phyloP scores from a whole-genome alignment of 2,329 filamentous ascomycete genomes.

The Chrysosphaeria jannelii region DNA sequence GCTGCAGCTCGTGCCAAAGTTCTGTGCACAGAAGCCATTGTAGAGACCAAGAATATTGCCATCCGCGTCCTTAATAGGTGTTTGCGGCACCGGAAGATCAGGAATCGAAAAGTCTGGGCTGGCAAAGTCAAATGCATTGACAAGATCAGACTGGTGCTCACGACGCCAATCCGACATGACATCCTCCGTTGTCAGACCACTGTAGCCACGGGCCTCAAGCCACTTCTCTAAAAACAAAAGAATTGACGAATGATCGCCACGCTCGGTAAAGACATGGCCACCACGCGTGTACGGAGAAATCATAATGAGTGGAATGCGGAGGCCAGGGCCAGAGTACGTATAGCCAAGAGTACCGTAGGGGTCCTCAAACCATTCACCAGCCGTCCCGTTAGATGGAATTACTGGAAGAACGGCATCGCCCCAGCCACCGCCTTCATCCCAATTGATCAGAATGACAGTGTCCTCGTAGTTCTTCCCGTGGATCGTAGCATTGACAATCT shows the following conservation, averaged over 20 bases:
- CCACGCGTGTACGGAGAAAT: conserved; percentile 24
- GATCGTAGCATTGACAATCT: conserved; percentile 18
- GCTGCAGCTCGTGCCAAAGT: conserved; percentile 9
- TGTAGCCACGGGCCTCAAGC: conserved; percentile 8
- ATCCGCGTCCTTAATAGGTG: conserved; percentile 12
- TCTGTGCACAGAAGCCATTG: conserved; percentile 11
- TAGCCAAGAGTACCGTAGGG: conserved; percentile 12
- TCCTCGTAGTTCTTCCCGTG: conserved; percentile 16
- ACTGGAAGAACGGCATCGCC: conserved; percentile 23
- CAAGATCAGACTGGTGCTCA: conserved; percentile 6
- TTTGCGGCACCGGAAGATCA: conserved; percentile 12
- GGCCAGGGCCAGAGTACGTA: conserved; percentile 10
- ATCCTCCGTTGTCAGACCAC: conserved; percentile 4
- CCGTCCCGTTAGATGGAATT: conserved; percentile 15
- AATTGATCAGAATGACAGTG: conserved; percentile 19
- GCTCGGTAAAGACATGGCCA: conserved; percentile 21
- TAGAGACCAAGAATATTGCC: conserved; percentile 14
- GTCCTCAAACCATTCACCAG: conserved; percentile 20
- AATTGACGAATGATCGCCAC: conserved; percentile 22
- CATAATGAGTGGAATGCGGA: conserved; percentile 22
- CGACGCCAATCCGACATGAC: conserved; percentile 6
- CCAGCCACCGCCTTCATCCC: conserved; percentile 21
- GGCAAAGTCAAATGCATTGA: conserved; percentile 7
- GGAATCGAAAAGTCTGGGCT: conserved; percentile 19
- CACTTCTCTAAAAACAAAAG: conserved; percentile 16